Evolutionary conservation across 371 early-diverging fungal species (phyloP), one percentile per base, ranked within the genome.

Genomic region (Choanephora cucurbitarum): DNA sequence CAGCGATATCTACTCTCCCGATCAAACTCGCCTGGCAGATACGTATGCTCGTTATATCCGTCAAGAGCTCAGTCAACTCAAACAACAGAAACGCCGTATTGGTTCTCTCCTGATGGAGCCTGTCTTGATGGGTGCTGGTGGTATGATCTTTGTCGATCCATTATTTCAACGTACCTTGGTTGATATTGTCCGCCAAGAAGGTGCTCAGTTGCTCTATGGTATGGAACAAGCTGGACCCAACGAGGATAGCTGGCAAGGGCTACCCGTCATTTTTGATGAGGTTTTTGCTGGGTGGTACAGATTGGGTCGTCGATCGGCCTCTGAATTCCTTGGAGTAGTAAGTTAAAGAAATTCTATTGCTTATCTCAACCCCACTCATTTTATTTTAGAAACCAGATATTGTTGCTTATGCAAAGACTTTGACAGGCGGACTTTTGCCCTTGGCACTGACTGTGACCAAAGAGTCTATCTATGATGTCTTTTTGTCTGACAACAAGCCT

Each of bases 71-170:
- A 57, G 66, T 7, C 40, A 49, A 2, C 52, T 87, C 47, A 70
- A 70, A 6, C 62, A 60, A 8, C 71, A 75, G 28, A 81, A 79
- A n/a, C 65, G 80, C 9, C 60, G 73, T n/a, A 84, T 91, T 56
- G 94, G 92, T 40, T 85, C 92, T 0, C 50, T 93, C 17, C 55
- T 92, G 47, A 79, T 93, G 73, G 92, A 91, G 54, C 92, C 94
- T 0, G 73, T 91, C 13, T 49, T 93, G 22, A 82, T 91, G 82
- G 92, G 92, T 7, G 88, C 92, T 0, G 91, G 91, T 24, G 94
- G 92, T 39, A 93, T 93, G 92, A 66, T 88, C 23, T 87, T 91
- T 63, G 86, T 91, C 18, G 91, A 91, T 53, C 94, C 94, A 5
- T 72, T 86, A 11, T 93, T 89, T 79, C 92, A 92, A 57, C 79